Percentiles rank a stretch among this genome's conserved stretches.
Evolutionary conservation across 306 rosid genomes (phyloP).

Genomic region (Castanea crenata): DNA sequence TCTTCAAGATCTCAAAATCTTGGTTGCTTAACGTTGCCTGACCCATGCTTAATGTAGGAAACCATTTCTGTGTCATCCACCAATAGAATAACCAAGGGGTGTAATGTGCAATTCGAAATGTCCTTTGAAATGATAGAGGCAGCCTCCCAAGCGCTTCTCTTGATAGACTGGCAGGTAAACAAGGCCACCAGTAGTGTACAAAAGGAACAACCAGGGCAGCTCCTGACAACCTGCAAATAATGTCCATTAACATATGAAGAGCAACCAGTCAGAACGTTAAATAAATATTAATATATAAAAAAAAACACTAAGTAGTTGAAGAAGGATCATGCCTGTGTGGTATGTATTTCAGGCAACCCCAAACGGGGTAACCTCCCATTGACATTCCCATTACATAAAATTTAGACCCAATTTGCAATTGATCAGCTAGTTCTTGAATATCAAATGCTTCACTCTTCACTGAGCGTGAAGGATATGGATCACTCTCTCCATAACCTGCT

Average conservation of each 20-base stretch:
- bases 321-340: conserved; percentile 60
- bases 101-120: conserved; percentile 56
- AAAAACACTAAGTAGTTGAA: not conserved
- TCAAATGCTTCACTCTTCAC: conserved; percentile 88
- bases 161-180: conserved; percentile 39
- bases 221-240: conserved; percentile 62
- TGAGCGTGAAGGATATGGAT: conserved; percentile 71
- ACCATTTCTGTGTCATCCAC: conserved; percentile 86
- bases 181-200: conserved; percentile 74
- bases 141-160: conserved; percentile 36
- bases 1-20: conserved; percentile 49
- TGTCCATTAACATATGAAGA: not conserved
- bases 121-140: conserved; percentile 37
- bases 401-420: conserved; percentile 50
- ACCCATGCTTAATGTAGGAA: conserved; percentile 44
- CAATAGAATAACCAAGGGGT: conserved; percentile 72
- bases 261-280: not conserved
- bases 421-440: conserved; percentile 83
- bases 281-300: not conserved
- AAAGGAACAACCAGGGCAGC: conserved; percentile 73
- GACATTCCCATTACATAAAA: conserved; percentile 72
- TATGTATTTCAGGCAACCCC: conserved; percentile 79
- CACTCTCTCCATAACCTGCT: conserved; percentile 92
- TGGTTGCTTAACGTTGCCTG: conserved; percentile 15
- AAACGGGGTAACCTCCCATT: conserved; percentile 60